Conservation (phyloP, 1,284 basidiomycete genomes). For the Porodaedalea pini region DNA sequence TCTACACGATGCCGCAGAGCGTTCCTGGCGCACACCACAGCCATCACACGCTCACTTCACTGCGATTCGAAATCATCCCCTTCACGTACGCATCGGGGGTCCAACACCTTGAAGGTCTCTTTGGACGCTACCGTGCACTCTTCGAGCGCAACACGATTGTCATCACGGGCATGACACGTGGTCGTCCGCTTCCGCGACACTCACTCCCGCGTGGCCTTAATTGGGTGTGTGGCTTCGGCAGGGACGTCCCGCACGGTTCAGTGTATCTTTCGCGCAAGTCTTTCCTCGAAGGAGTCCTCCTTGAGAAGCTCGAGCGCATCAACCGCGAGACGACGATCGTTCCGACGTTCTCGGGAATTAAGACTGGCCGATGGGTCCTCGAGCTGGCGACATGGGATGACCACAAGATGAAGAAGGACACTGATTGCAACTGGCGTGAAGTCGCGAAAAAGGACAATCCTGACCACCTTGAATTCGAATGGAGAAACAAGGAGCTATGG, state of each 20-base stretch:
- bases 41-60: slow-evolving; percentile 25
- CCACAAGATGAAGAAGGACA: slow-evolving; percentile 26
- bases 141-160: slow-evolving; percentile 26
- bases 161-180: slow-evolving; percentile 30
- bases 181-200: slow-evolving; percentile 23
- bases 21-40: slow-evolving; percentile 8
- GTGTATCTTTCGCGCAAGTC: slow-evolving; percentile 28
- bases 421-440: slow-evolving; percentile 26
- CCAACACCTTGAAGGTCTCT: slow-evolving; percentile 10
- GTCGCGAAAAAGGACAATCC: slow-evolving; percentile 16
- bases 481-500: slow-evolving; percentile 22
- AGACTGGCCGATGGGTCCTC: slow-evolving; percentile 28
- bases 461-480: slow-evolving; percentile 20
- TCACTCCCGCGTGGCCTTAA: slow-evolving; percentile 26
- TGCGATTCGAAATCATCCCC: slow-evolving; percentile 28
- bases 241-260: slow-evolving; percentile 30
- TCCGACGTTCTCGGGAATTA: slow-evolving; percentile 28
- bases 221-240: slow-evolving; percentile 27
- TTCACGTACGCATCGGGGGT: slow-evolving; percentile 6
- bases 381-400: slow-evolving; percentile 30
- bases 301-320: slow-evolving; percentile 28
- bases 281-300: slow-evolving; percentile 32
- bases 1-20: slow-evolving; percentile 30
- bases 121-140: slow-evolving; percentile 8
- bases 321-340: slow-evolving; percentile 34